Conservation (phyloP, 2,329 filamentous ascomycete genomes). For the Colletotrichum brevisporum region DNA sequence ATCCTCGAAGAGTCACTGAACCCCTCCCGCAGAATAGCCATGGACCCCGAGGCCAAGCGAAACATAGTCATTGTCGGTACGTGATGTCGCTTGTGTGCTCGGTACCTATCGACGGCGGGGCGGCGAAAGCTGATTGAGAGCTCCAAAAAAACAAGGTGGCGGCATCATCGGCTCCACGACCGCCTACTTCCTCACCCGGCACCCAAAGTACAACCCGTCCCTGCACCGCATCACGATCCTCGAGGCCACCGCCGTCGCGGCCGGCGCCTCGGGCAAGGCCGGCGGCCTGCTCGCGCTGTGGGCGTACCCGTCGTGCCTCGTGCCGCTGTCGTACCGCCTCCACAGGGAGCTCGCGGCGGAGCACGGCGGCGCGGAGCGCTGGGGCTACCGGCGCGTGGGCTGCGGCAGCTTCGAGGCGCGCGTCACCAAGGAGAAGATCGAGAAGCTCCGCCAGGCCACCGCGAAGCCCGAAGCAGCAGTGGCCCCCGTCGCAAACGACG, state of each 20-base stretch:
- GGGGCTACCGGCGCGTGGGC: slow-evolving; percentile 87
- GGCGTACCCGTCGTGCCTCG: slow-evolving; percentile 89
- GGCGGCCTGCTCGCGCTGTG: slow-evolving; percentile 91
- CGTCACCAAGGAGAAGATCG: slow-evolving; percentile 53
- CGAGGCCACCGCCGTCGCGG: slow-evolving; percentile 87
- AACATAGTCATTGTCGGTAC: slow-evolving; percentile 67
- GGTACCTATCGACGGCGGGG: too few relatives aligned
- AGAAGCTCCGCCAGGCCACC: slow-evolving; percentile 46
- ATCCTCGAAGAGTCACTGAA: slow-evolving; percentile 24
- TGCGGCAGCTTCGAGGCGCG: slow-evolving; percentile 73
- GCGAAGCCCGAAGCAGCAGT: slow-evolving; percentile 36
- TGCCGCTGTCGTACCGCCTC: slow-evolving; percentile 86
- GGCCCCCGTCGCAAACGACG: slow-evolving; percentile 21
- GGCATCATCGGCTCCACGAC: slow-evolving; percentile 94
- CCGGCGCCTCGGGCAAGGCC: slow-evolving; percentile 95
- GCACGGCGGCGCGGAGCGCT: slow-evolving; percentile 81
- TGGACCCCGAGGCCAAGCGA: slow-evolving; percentile 47
- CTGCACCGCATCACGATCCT: slow-evolving; percentile 87
- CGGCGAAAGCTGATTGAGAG: too few relatives aligned
- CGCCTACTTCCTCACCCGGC: slow-evolving; percentile 91
- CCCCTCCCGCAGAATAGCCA: slow-evolving; percentile 10
- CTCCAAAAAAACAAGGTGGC: slow-evolving; percentile 72
- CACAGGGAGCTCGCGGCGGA: slow-evolving; percentile 89
- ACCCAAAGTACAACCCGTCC: slow-evolving; percentile 82
- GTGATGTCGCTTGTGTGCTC: slow-evolving; percentile 38